These are phyloP conservation scores for Phyllostachys edulis DNA, from an alignment of 176 grass and related monocot genomes.

Conservation along the genomic window DNA sequence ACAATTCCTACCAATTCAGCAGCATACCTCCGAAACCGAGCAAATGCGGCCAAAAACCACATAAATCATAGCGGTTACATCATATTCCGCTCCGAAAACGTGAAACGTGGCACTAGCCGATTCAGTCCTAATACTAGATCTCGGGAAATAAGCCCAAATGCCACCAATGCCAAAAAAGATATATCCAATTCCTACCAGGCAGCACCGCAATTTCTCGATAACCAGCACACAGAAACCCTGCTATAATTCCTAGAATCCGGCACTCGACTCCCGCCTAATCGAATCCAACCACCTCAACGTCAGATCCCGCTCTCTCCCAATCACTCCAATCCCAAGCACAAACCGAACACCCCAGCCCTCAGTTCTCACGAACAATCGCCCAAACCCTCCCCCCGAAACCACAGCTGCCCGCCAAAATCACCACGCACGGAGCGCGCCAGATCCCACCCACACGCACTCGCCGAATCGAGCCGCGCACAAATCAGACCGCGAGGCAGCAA, in stretches of 20 bases:
- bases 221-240: neutral
- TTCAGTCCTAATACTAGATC: conserved; percentile 11
- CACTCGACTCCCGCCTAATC: neutral
- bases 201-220: neutral
- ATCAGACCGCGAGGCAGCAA: neutral
- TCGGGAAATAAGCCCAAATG: neutral
- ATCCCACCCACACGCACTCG: neutral
- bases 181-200: neutral
- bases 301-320: conserved; percentile 32
- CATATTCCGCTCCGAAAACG: neutral
- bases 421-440: neutral
- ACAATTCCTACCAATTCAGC: neutral
- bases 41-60: neutral
- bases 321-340: neutral
- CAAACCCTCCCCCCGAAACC: neutral
- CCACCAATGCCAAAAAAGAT: neutral
- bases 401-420: neutral
- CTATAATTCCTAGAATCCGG: neutral
- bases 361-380: neutral
- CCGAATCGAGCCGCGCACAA: neutral
- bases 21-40: neutral
- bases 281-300: conserved; percentile 1
- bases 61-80: neutral
- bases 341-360: neutral
- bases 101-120: neutral